phyloP scores from a whole-genome alignment of 2,329 filamentous ascomycete species.

The Aspergillus amoenus region DNA sequence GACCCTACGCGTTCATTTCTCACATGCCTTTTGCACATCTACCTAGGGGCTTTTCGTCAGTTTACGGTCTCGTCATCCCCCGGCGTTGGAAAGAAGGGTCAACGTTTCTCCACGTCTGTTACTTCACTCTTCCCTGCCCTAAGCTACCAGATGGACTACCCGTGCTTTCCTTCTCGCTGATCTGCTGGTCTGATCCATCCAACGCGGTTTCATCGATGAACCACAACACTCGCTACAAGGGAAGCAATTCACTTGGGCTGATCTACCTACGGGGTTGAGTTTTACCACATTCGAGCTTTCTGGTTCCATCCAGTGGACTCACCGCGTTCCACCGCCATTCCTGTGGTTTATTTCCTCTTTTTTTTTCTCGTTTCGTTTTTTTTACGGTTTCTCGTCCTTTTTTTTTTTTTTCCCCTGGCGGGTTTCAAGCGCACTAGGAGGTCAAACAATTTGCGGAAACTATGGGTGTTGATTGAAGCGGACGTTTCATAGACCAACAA shows the following conservation, averaged over 20 bases:
- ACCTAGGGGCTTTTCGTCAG: slow-evolving; percentile 6
- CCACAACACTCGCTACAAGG: neutral
- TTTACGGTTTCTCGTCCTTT: neutral
- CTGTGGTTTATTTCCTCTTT: slow-evolving; percentile 1
- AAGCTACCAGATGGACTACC: slow-evolving; percentile 1
- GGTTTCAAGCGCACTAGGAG: slow-evolving; percentile 10
- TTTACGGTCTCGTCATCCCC: neutral
- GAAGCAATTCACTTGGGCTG: slow-evolving; percentile 7
- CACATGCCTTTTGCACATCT: slow-evolving; percentile 8
- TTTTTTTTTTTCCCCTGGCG: slow-evolving; percentile 10
- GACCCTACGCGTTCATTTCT: slow-evolving; percentile 24
- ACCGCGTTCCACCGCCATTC: neutral
- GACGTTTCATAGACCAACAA: slow-evolving; percentile 23
- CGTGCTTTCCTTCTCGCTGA: slow-evolving; percentile 14
- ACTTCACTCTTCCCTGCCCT: slow-evolving; percentile 1
- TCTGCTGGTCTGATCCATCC: slow-evolving; percentile 25
- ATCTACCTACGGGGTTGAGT: slow-evolving; percentile 1
- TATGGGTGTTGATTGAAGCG: slow-evolving; percentile 18
- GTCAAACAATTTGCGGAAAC: slow-evolving; percentile 8
- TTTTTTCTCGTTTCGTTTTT: slow-evolving; percentile 3
- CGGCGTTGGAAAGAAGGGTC: neutral
- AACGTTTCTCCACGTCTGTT: neutral
- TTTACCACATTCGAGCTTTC: neutral
- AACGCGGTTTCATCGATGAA: neutral
- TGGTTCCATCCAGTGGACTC: slow-evolving; percentile 13